A percentile compares a stretch with the other conserved stretches of the same genome.
These are phyloP conservation scores for Mallotus japonicus DNA, from an alignment of 441 rosid genomes.

Conservation along the genomic window DNA sequence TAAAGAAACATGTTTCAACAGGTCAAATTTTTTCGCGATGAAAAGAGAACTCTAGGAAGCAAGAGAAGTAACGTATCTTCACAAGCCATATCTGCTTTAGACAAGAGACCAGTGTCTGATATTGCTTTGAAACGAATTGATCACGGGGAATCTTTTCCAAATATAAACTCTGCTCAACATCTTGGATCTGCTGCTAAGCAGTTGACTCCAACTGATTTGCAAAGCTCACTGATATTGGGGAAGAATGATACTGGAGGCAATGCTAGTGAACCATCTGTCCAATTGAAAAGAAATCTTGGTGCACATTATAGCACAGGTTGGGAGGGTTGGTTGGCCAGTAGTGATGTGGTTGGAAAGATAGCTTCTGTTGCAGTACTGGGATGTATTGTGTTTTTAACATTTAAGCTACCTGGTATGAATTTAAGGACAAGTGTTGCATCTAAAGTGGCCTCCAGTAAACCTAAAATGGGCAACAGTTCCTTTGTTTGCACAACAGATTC, in stretches of 20 bases:
- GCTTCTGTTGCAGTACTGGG: constrained; percentile 54
- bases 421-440: constrained; percentile 38
- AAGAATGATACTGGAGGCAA: constrained; percentile 45
- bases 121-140: constrained; percentile 44
- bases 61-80: constrained; percentile 44
- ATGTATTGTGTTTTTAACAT: constrained; percentile 46
- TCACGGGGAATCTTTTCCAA: constrained; percentile 39
- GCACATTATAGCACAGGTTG: constrained; percentile 42
- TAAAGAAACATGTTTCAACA: constrained; percentile 36
- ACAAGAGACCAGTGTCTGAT: constrained; percentile 55
- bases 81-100: constrained; percentile 33
- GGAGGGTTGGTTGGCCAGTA: constrained; percentile 48
- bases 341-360: constrained; percentile 43
- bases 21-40: constrained; percentile 62
- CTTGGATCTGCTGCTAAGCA: constrained; percentile 74
- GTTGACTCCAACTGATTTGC: constrained; percentile 58
- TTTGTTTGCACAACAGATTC: constrained; percentile 35
- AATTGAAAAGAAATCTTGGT: constrained; percentile 58
- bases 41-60: constrained; percentile 46
- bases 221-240: constrained; percentile 40
- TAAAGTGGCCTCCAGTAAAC: constrained; percentile 34
- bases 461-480: constrained; percentile 37
- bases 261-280: constrained; percentile 52
- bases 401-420: constrained; percentile 44
- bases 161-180: constrained; percentile 50